Evolutionary conservation across 805 yeast genomes (phyloP).

Genomic region (Kodamaea hsintzibuensis): DNA sequence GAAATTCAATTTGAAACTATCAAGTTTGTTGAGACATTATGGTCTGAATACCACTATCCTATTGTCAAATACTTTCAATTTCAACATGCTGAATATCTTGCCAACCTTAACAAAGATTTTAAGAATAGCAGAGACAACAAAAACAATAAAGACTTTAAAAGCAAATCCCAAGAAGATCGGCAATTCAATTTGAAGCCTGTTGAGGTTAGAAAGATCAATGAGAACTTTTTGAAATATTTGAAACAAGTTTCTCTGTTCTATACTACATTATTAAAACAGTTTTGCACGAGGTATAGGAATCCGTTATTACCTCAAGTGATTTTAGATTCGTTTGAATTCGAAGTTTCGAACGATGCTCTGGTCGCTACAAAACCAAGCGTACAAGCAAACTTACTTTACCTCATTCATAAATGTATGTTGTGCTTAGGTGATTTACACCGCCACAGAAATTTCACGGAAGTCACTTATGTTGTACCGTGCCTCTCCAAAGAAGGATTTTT

Average conservation of each 20-base stretch:
- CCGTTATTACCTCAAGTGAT: slow-evolving; percentile 34
- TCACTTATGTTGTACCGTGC: slow-evolving; percentile 41
- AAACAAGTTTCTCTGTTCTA: slow-evolving; percentile 52
- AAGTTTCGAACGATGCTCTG: slow-evolving; percentile 16
- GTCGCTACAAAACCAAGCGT: slow-evolving; percentile 16
- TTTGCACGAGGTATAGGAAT: slow-evolving; percentile 38
- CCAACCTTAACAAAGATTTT: slow-evolving; percentile 17
- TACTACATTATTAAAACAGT: slow-evolving; percentile 38
- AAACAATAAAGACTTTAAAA: slow-evolving; percentile 8
- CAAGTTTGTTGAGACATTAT: slow-evolving; percentile 44
- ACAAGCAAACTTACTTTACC: slow-evolving; percentile 38
- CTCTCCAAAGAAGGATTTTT: slow-evolving; percentile 28
- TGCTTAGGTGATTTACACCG: slow-evolving; percentile 61
- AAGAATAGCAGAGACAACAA: slow-evolving; percentile 15
- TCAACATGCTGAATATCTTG: slow-evolving; percentile 30
- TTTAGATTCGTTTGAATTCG: slow-evolving; percentile 28
- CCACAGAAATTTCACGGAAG: slow-evolving; percentile 52
- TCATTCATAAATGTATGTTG: slow-evolving; percentile 50
- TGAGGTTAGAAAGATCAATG: slow-evolving; percentile 58
- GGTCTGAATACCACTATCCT: slow-evolving; percentile 68
- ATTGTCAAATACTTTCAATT: slow-evolving; percentile 57
- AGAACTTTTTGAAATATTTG: slow-evolving; percentile 49
- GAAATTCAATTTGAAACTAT: slow-evolving; percentile 38
- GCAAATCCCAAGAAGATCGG: background rate
- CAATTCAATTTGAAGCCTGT: slow-evolving; percentile 40